Percentiles rank a stretch among this genome's conserved stretches.
Conservation (phyloP, 2,329 filamentous ascomycete species). For the Talaromyces sp. region DNA sequence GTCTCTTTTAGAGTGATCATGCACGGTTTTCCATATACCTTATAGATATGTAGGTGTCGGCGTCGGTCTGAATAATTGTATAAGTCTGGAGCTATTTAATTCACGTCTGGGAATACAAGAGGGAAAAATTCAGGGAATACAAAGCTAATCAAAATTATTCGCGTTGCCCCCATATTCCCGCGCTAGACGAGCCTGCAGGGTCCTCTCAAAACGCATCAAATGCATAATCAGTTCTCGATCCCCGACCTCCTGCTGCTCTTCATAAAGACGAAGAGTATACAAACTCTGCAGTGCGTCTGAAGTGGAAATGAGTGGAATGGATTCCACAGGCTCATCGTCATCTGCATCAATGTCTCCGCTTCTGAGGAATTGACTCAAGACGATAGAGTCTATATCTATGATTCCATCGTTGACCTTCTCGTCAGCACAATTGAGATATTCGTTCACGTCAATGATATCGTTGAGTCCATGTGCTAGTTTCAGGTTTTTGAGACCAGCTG, state of each 20-base stretch:
- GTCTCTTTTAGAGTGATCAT: conserved; percentile 21
- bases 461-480: conserved; percentile 2
- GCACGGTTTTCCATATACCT: neutral
- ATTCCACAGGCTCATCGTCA: neutral
- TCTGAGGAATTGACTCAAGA: conserved; percentile 7
- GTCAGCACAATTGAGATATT: conserved; percentile 9
- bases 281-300: conserved; percentile 3
- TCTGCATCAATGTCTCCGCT: neutral
- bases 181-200: neutral
- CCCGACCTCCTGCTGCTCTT: conserved; percentile 9
- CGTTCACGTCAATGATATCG: conserved; percentile 4
- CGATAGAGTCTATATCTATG: conserved; percentile 7
- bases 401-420: conserved; percentile 11
- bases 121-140: too few relatives aligned
- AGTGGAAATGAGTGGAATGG: neutral
- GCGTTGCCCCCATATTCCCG: neutral
- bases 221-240: neutral
- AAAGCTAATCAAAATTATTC: neutral
- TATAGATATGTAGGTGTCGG: conserved; percentile 5
- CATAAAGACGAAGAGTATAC: conserved; percentile 9
- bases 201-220: neutral
- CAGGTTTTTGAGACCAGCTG: conserved; percentile 5
- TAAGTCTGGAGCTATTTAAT: too few relatives aligned
- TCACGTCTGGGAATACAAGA: too few relatives aligned
- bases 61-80: neutral